Evolutionary conservation across 2,329 filamentous ascomycete genomes (phyloP), one percentile per base, ranked within the genome.

Genomic region (Cercospora sp.): DNA sequence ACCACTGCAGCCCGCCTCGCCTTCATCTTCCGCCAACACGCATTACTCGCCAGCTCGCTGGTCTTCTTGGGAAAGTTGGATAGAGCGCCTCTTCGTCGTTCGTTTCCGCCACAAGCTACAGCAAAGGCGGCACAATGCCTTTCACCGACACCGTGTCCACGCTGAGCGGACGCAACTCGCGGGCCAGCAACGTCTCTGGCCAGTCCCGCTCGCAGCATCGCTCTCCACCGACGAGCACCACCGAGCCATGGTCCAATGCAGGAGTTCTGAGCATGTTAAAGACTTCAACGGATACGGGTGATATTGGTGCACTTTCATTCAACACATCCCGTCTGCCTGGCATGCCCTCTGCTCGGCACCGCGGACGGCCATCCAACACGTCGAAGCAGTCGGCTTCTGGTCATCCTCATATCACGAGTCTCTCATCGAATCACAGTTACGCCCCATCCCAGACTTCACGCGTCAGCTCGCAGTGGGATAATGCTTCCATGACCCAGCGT

Each of bases 221-320:
- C 73, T 77, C 67, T 76, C 75, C 77, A 18, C 65, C 71, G 70
- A 67, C 75, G 71, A 69, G 63, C 72, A 74, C 66, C 66, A 69
- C 72, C 74, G 69, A 76, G 73, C 69, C 76, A 75, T 61, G 77
- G 75, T 63, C 73, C 71, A 77, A 78, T 66, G 80, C 80, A 28
- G 82, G 80, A 49, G 79, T 85, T 68, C 77, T 82, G 75, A 83
- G 81, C 70, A 85, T 85, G 83, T 81, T 85, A 65, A 81, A 81
- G 67, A 84, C 82, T 10, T 81, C 80, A 8, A 85, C 82, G 1
- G 83, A 85, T 72, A 80, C 83, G 60, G 82, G 82, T 61, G 80
- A 83, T 69, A 76, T 85, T 59, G 81, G 78, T 10, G 74, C 78
- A 30, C 74, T 83, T 18, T 77, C 77, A 5, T 79, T 79, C 73